These are phyloP conservation scores for Olyra latifolia DNA, from an alignment of 176 grass and related monocot genomes.

Conservation along the genomic window DNA sequence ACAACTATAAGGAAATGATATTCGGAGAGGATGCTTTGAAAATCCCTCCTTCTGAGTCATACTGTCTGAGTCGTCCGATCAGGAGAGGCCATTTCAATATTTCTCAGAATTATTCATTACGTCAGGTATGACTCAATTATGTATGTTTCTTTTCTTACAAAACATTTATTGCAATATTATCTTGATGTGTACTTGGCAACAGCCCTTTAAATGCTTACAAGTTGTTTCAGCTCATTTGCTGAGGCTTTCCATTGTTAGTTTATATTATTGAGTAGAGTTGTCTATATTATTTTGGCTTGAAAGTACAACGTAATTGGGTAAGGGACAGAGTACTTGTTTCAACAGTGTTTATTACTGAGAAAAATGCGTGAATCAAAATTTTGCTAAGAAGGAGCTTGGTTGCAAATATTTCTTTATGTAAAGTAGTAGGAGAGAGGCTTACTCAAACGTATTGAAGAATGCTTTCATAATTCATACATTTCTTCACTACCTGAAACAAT, in stretches of 20 bases:
- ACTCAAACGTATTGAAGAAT: neutral
- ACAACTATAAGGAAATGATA: constrained; percentile 69
- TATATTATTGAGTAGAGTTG: neutral
- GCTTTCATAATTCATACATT: neutral
- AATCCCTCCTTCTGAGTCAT: constrained; percentile 70
- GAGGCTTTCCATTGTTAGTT: constrained; percentile 1
- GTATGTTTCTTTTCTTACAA: neutral
- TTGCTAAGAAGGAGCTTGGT: neutral
- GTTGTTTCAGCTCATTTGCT: constrained; percentile 4
- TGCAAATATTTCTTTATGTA: constrained; percentile 4
- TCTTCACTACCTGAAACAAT: constrained; percentile 9
- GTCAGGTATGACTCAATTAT: constrained; percentile 57
- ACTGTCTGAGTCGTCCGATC: constrained; percentile 69
- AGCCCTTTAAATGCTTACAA: neutral
- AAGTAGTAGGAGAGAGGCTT: neutral
- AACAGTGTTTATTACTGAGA: neutral
- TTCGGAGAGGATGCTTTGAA: constrained; percentile 92
- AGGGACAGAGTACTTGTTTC: neutral
- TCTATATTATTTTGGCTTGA: constrained; percentile 9
- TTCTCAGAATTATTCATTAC: constrained; percentile 75
- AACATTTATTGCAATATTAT: constrained; percentile 12
- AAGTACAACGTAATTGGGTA: neutral
- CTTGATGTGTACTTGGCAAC: constrained; percentile 1
- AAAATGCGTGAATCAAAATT: neutral
- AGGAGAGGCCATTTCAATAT: constrained; percentile 97